Percentiles rank a stretch among this genome's conserved stretches.
Conservation (phyloP, 495 filamentous ascomycete species). For the Xeromyces bisporus region DNA sequence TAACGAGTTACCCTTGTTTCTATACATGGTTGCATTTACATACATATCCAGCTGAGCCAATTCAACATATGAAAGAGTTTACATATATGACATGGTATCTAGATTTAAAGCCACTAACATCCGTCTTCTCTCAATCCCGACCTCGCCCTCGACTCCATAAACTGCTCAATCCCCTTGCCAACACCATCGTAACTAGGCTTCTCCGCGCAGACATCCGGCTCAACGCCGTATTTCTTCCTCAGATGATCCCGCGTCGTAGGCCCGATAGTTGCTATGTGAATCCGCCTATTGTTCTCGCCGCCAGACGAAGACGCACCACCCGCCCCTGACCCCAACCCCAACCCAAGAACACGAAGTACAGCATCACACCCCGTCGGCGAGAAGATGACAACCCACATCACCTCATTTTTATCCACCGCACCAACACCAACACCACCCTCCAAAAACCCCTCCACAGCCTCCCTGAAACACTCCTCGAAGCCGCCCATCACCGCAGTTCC, state of each 20-base stretch:
- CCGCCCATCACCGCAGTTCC: conserved; percentile 62
- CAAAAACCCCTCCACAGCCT: conserved; percentile 14
- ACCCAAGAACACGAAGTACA: conserved; percentile 41
- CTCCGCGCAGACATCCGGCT: conserved; percentile 67
- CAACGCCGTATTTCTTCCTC: conserved; percentile 43
- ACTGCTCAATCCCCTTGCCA: conserved; percentile 45
- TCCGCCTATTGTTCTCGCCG: conserved; percentile 10
- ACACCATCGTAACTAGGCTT: conserved; percentile 74
- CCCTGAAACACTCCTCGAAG: conserved; percentile 50
- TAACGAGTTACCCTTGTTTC: no score
- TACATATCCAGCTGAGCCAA: no score
- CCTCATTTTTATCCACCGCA: conserved; percentile 6
- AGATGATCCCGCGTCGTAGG: conserved; percentile 79
- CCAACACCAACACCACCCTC: conserved; percentile 8
- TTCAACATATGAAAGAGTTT: no score
- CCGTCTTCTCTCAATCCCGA: no score
- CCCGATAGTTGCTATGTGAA: conserved; percentile 73
- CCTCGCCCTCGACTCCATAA: conserved; percentile 16
- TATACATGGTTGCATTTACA: no score
- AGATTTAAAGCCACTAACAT: no score
- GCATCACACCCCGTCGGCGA: conserved; percentile 76
- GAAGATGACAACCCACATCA: conserved; percentile 81
- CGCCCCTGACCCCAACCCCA: conserved; percentile 23
- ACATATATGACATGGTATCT: no score
- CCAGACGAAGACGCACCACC: conserved; percentile 1